Conservation (phyloP, 2,329 filamentous ascomycete genomes). For the Ophiocordyceps camponoti-leonardi region DNA sequence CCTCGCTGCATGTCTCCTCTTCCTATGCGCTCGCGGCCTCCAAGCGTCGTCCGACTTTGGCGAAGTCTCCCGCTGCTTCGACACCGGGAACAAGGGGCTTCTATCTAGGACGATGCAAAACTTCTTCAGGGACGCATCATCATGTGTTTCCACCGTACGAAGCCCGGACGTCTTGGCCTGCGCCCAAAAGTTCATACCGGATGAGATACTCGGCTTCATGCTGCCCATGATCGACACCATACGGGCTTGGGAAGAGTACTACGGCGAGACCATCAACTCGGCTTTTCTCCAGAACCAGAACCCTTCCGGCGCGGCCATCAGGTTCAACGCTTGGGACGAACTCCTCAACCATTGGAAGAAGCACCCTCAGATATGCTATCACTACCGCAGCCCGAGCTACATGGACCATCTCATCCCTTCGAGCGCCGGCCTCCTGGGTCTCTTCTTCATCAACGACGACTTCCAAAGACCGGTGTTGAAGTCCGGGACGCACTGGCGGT, state of each 20-base stretch:
- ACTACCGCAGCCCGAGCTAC: not conserved
- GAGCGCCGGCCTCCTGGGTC: not conserved
- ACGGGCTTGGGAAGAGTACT: not conserved
- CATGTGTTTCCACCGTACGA: not conserved
- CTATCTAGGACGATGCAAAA: not conserved
- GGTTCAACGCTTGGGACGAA: not conserved
- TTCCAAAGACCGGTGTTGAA: not conserved
- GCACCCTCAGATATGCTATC: not conserved
- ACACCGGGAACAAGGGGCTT: not conserved
- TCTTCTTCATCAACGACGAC: not conserved
- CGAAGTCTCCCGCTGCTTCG: not conserved
- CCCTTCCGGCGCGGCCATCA: not conserved
- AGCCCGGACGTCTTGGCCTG: not conserved
- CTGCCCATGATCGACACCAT: not conserved
- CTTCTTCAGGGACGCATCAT: not conserved
- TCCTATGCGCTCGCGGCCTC: not conserved
- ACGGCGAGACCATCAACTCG: not conserved
- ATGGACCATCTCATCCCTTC: not conserved
- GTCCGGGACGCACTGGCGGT: not conserved
- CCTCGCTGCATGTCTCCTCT: not conserved
- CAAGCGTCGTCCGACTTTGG: not conserved
- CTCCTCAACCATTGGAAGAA: not conserved
- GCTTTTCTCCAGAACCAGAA: not conserved
- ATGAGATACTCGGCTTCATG: not conserved
- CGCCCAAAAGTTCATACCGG: not conserved